Percentiles rank a stretch among this genome's conserved stretches.
phyloP scores from a whole-genome alignment of 2,329 filamentous ascomycete genomes.

The Exophiala aquamarina region DNA sequence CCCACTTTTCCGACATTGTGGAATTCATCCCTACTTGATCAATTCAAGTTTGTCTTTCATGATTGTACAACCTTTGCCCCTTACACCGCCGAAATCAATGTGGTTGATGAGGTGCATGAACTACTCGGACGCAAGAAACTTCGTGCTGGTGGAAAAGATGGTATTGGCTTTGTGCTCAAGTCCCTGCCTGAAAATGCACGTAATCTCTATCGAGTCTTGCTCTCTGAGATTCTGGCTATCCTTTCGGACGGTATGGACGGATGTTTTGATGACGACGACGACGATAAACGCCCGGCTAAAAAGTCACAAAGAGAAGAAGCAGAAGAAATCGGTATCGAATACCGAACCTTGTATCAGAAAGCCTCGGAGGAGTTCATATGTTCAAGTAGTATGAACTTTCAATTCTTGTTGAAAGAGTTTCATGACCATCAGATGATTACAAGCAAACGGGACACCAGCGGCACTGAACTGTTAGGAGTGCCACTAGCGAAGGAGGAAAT shows the following conservation, averaged over 20 bases:
- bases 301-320: slow-evolving; percentile 17
- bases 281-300: not conserved
- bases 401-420: slow-evolving; percentile 93
- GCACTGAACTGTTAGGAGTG: slow-evolving; percentile 80
- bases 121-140: slow-evolving; percentile 78
- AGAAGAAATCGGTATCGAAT: slow-evolving; percentile 71
- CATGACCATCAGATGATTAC: slow-evolving; percentile 98
- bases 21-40: slow-evolving; percentile 80
- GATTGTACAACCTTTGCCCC: slow-evolving; percentile 87
- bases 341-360: slow-evolving; percentile 88
- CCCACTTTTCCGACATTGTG: slow-evolving; percentile 85
- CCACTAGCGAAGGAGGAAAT: slow-evolving; percentile 87
- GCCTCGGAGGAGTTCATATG: slow-evolving; percentile 96
- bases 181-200: slow-evolving; percentile 90
- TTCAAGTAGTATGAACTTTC: slow-evolving; percentile 92
- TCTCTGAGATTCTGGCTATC: slow-evolving; percentile 77
- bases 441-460: slow-evolving; percentile 78
- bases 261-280: slow-evolving; percentile 30
- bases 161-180: slow-evolving; percentile 85
- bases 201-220: slow-evolving; percentile 78
- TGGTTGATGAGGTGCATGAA: slow-evolving; percentile 87
- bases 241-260: slow-evolving; percentile 53
- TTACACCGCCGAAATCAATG: slow-evolving; percentile 72
- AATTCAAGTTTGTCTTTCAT: slow-evolving; percentile 86
- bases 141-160: slow-evolving; percentile 83